Evolutionary conservation across 202 grass and related monocot genomes (phyloP).

Genomic region (Musa balbisiana): DNA sequence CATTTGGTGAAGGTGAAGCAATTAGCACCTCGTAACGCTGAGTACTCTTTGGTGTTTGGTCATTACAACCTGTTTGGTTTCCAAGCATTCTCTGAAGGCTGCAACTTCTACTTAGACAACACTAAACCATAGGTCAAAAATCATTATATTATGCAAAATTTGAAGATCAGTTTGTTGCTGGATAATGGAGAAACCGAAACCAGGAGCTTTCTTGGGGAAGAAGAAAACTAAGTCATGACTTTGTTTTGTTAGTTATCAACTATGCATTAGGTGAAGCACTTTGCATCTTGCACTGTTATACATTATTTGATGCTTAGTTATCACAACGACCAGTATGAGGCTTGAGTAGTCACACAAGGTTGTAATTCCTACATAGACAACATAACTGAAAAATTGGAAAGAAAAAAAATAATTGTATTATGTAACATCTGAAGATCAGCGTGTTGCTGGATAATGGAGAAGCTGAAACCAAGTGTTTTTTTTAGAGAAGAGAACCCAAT

Average conservation of each 20-base stretch:
- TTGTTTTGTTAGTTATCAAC: no score
- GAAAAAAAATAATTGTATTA: neutral
- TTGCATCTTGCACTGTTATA: neutral
- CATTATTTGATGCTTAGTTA: neutral
- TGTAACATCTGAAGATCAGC: neutral
- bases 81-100: neutral
- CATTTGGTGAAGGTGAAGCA: neutral
- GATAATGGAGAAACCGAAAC: neutral
- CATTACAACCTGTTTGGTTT: neutral
- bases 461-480: neutral
- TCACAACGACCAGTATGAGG: neutral
- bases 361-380: neutral
- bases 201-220: neutral
- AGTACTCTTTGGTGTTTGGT: neutral
- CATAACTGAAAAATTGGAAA: neutral
- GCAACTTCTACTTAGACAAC: neutral
- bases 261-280: neutral
- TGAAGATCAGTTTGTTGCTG: neutral
- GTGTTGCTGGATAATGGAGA: neutral
- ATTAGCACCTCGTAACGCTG: neutral
- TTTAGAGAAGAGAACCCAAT: neutral
- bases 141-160: neutral
- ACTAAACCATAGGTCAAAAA: neutral
- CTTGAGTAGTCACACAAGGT: neutral
- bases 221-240: neutral